Evolutionary conservation across 2,329 filamentous ascomycete species (phyloP).

Genomic region (Nigrograna mackinnonii): DNA sequence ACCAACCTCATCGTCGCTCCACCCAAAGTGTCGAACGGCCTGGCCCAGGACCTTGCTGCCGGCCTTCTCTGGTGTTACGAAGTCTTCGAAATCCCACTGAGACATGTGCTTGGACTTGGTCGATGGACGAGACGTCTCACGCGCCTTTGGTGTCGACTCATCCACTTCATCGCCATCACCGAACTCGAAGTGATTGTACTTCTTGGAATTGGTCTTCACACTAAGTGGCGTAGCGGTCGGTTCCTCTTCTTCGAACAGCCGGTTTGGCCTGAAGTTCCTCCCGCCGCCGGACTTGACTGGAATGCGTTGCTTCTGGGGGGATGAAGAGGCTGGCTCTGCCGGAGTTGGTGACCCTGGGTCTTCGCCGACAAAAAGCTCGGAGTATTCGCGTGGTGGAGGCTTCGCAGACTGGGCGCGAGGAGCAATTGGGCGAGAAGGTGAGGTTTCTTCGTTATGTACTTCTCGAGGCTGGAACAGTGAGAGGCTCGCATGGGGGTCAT

Average conservation of each 20-base stretch:
- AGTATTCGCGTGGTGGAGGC: constrained; percentile 67
- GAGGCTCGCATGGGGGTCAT: constrained; percentile 65
- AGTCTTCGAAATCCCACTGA: constrained; percentile 89
- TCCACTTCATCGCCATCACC: constrained; percentile 62
- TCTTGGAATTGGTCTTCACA: constrained; percentile 72
- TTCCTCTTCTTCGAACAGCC: constrained; percentile 59
- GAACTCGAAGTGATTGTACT: constrained; percentile 86
- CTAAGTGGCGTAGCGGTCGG: constrained; percentile 37
- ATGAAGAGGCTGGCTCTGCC: constrained; percentile 39
- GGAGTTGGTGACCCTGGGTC: constrained; percentile 40
- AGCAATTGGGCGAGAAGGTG: constrained; percentile 57
- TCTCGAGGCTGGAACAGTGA: constrained; percentile 75
- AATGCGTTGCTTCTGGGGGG: constrained; percentile 47
- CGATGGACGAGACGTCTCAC: constrained; percentile 25
- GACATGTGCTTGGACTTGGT: constrained; percentile 63
- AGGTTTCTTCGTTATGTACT: constrained; percentile 55
- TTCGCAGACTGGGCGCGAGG: constrained; percentile 68
- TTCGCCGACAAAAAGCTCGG: constrained; percentile 69
- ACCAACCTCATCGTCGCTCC: constrained; percentile 69
- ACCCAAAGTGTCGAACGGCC: constrained; percentile 75
- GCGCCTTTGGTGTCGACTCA: constrained; percentile 34
- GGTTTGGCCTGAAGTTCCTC: constrained; percentile 56
- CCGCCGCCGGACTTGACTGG: constrained; percentile 54
- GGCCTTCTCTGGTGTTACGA: constrained; percentile 79
- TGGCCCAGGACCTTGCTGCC: constrained; percentile 66